Percentiles rank a stretch among this genome's conserved stretches.
phyloP scores from a whole-genome alignment of 2,329 filamentous ascomycete genomes.

The Corinectria fuckeliana region DNA sequence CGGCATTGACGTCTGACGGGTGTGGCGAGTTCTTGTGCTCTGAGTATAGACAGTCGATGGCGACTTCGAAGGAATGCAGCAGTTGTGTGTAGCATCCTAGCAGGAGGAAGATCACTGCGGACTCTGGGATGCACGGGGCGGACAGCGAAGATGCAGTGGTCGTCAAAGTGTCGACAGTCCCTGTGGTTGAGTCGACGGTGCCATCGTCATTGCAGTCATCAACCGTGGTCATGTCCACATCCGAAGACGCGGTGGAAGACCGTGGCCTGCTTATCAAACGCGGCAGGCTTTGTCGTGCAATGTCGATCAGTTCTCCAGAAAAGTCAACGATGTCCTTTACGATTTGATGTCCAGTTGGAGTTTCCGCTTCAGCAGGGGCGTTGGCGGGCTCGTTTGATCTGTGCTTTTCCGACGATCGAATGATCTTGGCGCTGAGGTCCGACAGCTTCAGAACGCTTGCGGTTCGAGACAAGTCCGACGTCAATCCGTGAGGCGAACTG shows the following conservation, averaged over 20 bases:
- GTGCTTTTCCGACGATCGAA: constrained; percentile 13
- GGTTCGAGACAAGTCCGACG: constrained; percentile 3
- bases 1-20: neutral
- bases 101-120: constrained; percentile 16
- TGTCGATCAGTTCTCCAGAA: constrained; percentile 21
- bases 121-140: constrained; percentile 14
- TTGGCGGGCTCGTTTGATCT: neutral
- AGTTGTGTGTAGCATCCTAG: constrained; percentile 21
- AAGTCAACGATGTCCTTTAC: constrained; percentile 20
- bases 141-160: neutral
- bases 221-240: neutral
- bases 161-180: constrained; percentile 1
- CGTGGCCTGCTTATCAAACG: neutral
- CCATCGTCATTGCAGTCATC: constrained; percentile 9
- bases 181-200: neutral
- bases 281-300: constrained; percentile 14
- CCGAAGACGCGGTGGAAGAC: neutral
- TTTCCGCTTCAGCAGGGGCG: neutral
- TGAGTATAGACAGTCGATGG: constrained; percentile 16
- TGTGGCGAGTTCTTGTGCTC: constrained; percentile 6
- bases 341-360: constrained; percentile 7
- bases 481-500: neutral
- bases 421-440: constrained; percentile 15
- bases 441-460: constrained; percentile 12
- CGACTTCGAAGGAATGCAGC: constrained; percentile 17